These are phyloP conservation scores for Colletotrichum brevisporum DNA, from an alignment of 2,329 filamentous ascomycete genomes.

Conservation along the genomic window DNA sequence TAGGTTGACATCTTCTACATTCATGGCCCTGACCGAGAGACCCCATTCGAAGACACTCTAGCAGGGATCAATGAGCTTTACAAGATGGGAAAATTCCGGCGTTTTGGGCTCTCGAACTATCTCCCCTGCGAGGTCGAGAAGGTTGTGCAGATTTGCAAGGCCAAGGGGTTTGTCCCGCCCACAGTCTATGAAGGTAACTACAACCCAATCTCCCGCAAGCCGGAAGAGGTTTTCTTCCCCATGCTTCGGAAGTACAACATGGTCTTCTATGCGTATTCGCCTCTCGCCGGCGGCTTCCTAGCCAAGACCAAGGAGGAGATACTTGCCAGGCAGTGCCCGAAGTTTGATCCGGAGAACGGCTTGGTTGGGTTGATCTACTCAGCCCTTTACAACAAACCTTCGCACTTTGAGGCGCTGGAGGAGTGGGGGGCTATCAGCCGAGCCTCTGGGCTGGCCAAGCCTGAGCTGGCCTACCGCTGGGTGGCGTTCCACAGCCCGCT, in stretches of 20 bases:
- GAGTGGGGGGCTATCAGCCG: constrained; percentile 45
- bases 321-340: constrained; percentile 19
- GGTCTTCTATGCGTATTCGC: constrained; percentile 59
- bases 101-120: constrained; percentile 64
- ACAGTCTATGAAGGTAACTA: constrained; percentile 64
- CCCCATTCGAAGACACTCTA: constrained; percentile 56
- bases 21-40: constrained; percentile 61
- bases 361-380: constrained; percentile 45
- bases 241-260: constrained; percentile 57
- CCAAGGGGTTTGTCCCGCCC: constrained; percentile 57
- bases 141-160: constrained; percentile 58
- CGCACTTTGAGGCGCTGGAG: constrained; percentile 47
- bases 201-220: constrained; percentile 58
- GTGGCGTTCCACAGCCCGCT: constrained; percentile 53
- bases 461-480: constrained; percentile 60
- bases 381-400: constrained; percentile 46
- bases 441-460: constrained; percentile 53
- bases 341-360: background rate
- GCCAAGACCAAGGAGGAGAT: constrained; percentile 44
- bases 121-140: constrained; percentile 58
- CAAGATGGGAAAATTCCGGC: constrained; percentile 58
- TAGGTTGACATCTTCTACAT: constrained; percentile 55
- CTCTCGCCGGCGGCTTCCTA: constrained; percentile 47
- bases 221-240: constrained; percentile 59
- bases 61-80: constrained; percentile 58